Conservation (phyloP, 306 rosid species). For the Mucuna pruriens region DNA sequence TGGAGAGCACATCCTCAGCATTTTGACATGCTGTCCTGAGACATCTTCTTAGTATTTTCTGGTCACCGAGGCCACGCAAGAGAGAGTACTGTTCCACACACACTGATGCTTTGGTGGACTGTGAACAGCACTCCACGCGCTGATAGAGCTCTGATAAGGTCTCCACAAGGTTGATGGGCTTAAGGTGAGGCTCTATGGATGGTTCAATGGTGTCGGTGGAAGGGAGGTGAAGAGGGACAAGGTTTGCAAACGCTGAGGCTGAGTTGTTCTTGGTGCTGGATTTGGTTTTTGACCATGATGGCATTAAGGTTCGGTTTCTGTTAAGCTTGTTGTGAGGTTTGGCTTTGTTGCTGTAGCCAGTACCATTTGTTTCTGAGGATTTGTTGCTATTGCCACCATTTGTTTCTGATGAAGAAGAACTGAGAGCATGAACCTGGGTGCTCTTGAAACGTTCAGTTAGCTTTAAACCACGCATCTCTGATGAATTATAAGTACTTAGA, state of each 20-base stretch:
- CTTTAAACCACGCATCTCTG: constrained; percentile 70
- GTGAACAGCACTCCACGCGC: constrained; percentile 55
- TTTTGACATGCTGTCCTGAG: constrained; percentile 65
- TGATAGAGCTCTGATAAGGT: constrained; percentile 62
- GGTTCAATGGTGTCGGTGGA: constrained; percentile 69
- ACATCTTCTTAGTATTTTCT: constrained; percentile 70
- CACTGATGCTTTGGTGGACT: constrained; percentile 50
- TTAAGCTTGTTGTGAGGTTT: constrained; percentile 55
- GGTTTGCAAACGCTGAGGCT: constrained; percentile 44
- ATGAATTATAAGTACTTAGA: background rate
- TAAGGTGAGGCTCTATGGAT: constrained; percentile 64
- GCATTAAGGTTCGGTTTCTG: constrained; percentile 41
- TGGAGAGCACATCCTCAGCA: constrained; percentile 64
- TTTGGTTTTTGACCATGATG: constrained; percentile 64
- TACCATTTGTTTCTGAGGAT: too few species aligned
- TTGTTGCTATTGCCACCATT: constrained; percentile 34
- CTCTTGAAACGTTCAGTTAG: constrained; percentile 68
- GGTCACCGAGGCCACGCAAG: constrained; percentile 62
- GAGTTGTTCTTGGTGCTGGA: constrained; percentile 49
- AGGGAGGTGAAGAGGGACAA: constrained; percentile 61
- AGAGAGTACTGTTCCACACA: constrained; percentile 66
- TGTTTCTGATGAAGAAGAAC: constrained; percentile 56
- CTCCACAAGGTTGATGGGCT: constrained; percentile 61
- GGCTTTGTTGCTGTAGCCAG: constrained; percentile 22
- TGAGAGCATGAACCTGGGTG: constrained; percentile 75